Conservation (phyloP, 208 protist genomes). For the Wallacemonas rigidus region DNA sequence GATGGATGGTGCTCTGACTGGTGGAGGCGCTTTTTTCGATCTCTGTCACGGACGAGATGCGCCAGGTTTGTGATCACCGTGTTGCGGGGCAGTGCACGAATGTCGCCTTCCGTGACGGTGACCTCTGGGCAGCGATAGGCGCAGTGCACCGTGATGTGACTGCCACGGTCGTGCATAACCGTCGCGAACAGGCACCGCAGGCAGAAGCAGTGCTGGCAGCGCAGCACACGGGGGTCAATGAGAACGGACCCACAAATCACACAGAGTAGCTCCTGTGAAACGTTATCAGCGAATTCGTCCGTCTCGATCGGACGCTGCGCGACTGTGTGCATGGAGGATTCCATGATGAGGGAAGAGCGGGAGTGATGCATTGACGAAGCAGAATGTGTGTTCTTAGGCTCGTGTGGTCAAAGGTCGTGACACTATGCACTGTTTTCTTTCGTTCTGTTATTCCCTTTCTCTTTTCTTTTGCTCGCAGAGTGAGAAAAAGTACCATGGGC, state of each 20-base stretch:
- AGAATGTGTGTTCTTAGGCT: no score
- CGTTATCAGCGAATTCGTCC: constrained; percentile 22
- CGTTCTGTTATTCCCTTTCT: no score
- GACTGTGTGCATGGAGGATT: constrained; percentile 2
- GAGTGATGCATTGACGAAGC: not conserved
- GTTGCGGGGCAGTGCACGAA: constrained; percentile 50
- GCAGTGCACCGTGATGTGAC: constrained; percentile 36
- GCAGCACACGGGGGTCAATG: constrained; percentile 61
- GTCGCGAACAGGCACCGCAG: constrained; percentile 58
- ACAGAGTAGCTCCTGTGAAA: constrained; percentile 50
- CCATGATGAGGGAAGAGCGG: not conserved
- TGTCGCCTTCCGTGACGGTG: constrained; percentile 40
- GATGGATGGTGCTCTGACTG: not conserved
- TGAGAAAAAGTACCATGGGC: no score
- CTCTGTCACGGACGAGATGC: constrained; percentile 16
- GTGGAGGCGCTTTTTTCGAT: constrained; percentile 18
- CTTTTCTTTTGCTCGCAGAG: no score
- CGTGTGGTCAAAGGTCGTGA: no score
- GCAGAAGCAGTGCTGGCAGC: constrained; percentile 77
- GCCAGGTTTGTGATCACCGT: constrained; percentile 41
- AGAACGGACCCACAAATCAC: constrained; percentile 51
- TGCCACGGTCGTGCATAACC: constrained; percentile 33
- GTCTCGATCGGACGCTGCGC: not conserved
- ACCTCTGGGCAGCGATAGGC: constrained; percentile 42
- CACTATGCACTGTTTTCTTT: no score